Conservation (phyloP, 306 rosid genomes). For the Rosa rugosa region DNA sequence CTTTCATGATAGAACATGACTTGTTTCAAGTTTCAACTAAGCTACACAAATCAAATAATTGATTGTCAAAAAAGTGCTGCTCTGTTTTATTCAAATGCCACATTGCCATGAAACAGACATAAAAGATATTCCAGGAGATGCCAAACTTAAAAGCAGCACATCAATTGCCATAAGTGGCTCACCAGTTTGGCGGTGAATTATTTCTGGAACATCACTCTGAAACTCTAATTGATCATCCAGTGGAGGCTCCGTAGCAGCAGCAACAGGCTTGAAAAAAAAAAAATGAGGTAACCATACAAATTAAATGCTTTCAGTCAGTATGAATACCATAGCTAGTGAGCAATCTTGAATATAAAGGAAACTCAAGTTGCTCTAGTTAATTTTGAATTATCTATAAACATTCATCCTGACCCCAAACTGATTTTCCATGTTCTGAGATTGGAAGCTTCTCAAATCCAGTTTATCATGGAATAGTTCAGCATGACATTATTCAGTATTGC, state of each 20-base stretch:
- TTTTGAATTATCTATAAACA: neutral
- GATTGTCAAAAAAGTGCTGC: neutral
- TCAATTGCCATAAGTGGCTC: conserved; percentile 14
- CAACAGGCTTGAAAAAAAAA: conserved; percentile 36
- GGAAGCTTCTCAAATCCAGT: neutral
- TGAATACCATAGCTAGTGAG: neutral
- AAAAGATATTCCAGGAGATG: neutral
- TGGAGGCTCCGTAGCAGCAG: conserved; percentile 42
- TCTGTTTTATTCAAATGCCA: neutral
- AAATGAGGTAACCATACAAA: neutral
- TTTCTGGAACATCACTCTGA: conserved; percentile 70
- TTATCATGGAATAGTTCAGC: neutral
- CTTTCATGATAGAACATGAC: neutral
- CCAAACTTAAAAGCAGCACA: neutral
- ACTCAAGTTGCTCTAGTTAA: neutral
- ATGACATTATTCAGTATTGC: neutral
- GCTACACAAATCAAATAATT: neutral
- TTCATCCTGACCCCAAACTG: neutral
- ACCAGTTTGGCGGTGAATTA: conserved; percentile 72
- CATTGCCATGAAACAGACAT: neutral
- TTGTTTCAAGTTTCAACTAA: neutral
- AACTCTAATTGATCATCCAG: conserved; percentile 32
- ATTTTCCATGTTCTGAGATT: neutral
- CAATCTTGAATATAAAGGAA: neutral
- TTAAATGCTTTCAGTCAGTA: conserved; percentile 15